phyloP scores from a whole-genome alignment of 2,329 filamentous ascomycete species.

The Phyllosticta paracitricarpa region DNA sequence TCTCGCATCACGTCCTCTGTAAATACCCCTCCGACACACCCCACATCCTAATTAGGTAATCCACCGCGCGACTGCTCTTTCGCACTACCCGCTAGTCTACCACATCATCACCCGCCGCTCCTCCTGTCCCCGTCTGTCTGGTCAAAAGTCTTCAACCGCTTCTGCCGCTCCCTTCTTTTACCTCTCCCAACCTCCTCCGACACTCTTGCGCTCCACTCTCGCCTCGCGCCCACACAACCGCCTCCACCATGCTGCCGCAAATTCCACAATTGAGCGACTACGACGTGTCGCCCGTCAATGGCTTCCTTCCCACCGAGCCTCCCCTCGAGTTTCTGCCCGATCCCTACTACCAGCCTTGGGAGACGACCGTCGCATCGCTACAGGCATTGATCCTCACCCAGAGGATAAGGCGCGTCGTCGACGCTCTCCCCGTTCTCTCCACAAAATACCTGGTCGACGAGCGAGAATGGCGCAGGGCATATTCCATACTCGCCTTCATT shows the following conservation, averaged over 20 bases:
- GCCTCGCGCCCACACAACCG: background rate
- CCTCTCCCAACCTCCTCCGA: background rate
- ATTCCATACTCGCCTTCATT: conserved; percentile 67
- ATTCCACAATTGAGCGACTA: conserved; percentile 9
- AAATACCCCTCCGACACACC: background rate
- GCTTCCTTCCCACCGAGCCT: conserved; percentile 75
- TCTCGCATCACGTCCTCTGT: background rate
- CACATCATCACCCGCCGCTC: background rate
- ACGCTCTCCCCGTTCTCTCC: conserved; percentile 72
- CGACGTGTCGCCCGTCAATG: conserved; percentile 45
- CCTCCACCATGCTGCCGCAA: conserved; percentile 7
- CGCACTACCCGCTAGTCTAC: background rate
- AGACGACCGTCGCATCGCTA: conserved; percentile 73
- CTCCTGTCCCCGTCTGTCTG: background rate
- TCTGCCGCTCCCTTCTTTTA: background rate
- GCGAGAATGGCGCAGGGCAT: conserved; percentile 84
- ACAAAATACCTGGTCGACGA: conserved; percentile 73
- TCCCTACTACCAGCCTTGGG: conserved; percentile 92
- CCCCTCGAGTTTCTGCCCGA: conserved; percentile 76
- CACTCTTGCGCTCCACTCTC: background rate
- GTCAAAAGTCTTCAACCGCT: background rate
- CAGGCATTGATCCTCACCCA: conserved; percentile 80
- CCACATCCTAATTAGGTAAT: background rate
- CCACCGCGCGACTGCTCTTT: background rate
- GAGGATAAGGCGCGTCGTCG: conserved; percentile 68